Conservation (phyloP, 192 early-diverging fungal species). For the Backusella westeae region DNA sequence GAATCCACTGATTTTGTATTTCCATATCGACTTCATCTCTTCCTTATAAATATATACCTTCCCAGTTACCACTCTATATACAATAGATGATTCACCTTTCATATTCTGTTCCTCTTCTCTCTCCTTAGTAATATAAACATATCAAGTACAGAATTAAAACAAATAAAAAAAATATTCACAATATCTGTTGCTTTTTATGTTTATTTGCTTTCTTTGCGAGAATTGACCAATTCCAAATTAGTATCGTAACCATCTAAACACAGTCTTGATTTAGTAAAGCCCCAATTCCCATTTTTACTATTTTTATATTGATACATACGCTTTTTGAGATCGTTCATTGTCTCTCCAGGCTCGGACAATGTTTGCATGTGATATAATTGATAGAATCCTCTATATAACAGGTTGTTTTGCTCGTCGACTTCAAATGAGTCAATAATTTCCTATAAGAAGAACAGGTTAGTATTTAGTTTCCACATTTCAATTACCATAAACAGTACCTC, state of each 20-base stretch:
- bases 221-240: slow-evolving; percentile 44
- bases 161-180: background rate
- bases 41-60: too few relatives aligned
- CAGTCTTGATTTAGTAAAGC: background rate
- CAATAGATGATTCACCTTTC: too few relatives aligned
- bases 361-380: slow-evolving; percentile 82
- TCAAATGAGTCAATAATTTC: slow-evolving; percentile 73
- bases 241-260: slow-evolving; percentile 52
- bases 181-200: slow-evolving; percentile 7
- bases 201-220: slow-evolving; percentile 35
- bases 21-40: background rate
- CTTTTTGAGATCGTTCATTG: slow-evolving; percentile 71
- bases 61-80: too few relatives aligned
- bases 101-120: background rate
- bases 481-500: slow-evolving; percentile 2
- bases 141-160: background rate
- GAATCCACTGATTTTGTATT: background rate
- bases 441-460: slow-evolving; percentile 17
- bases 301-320: slow-evolving; percentile 28
- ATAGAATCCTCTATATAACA: slow-evolving; percentile 71
- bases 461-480: background rate
- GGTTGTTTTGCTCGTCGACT: slow-evolving; percentile 54
- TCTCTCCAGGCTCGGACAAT: slow-evolving; percentile 64
- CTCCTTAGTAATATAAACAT: background rate
- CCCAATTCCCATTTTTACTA: background rate